Conservation (phyloP, 805 yeast genomes). For the Wickerhamomyces strasburgensis region DNA sequence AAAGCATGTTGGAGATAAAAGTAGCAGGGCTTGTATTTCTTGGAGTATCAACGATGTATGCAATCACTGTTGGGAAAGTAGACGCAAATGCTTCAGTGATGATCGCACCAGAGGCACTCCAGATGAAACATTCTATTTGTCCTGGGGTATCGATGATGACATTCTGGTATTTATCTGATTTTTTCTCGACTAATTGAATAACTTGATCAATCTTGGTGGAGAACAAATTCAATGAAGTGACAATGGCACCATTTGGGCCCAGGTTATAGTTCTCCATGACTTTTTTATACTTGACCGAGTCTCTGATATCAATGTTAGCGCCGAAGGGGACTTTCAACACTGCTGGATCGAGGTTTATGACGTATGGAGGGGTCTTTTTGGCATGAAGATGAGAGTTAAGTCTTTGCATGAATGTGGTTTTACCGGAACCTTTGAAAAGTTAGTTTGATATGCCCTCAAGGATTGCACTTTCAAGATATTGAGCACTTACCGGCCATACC, state of each 20-base stretch:
- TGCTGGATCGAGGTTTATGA: conserved; percentile 94
- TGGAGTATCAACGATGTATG: conserved; percentile 95
- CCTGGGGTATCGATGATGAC: conserved; percentile 97
- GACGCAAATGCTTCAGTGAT: conserved; percentile 96
- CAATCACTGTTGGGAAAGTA: conserved; percentile 91
- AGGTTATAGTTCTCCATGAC: conserved; percentile 94
- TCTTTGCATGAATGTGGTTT: conserved; percentile 96
- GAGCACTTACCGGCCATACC: conserved; percentile 58
- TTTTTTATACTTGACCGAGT: conserved; percentile 89
- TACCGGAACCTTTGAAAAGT: conserved; percentile 52
- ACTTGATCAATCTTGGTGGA: conserved; percentile 97
- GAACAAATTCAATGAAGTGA: conserved; percentile 87
- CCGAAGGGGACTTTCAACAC: conserved; percentile 91
- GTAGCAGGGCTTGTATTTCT: conserved; percentile 92
- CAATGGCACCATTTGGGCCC: conserved; percentile 99
- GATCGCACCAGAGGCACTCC: conserved; percentile 97
- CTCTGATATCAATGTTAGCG: conserved; percentile 92
- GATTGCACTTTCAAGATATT: too few species aligned
- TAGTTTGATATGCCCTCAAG: too few species aligned
- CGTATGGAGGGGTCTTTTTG: conserved; percentile 74
- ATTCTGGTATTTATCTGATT: conserved; percentile 50
- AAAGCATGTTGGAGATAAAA: conserved; percentile 95
- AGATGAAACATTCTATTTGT: conserved; percentile 95
- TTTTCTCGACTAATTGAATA: conserved; percentile 75
- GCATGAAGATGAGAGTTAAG: conserved; percentile 83